Evolutionary conservation across 257 asterid species (phyloP).

Genomic region (Nicotiana tomentosiformis): DNA sequence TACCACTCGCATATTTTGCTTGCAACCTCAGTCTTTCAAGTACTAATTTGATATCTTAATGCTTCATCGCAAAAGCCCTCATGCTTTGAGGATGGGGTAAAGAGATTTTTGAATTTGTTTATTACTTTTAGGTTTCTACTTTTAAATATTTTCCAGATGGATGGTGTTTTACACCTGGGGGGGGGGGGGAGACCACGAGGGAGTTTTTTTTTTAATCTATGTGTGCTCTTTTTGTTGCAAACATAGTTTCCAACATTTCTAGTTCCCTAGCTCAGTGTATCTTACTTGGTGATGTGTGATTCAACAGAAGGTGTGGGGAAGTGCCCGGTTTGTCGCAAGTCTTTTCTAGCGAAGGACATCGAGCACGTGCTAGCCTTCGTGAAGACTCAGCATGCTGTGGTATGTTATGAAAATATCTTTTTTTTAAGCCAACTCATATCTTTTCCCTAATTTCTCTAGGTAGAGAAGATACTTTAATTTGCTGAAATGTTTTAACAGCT

Average conservation of each 20-base stretch:
- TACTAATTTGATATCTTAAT: not conserved
- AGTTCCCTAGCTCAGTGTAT: not conserved
- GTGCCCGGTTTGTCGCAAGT: conserved; percentile 85
- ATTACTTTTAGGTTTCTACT: not conserved
- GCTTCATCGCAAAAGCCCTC: not conserved
- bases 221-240: not conserved
- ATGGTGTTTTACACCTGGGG: not conserved
- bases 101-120: not conserved
- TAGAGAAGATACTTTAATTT: not conserved
- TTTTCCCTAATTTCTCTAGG: not conserved
- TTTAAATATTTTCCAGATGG: not conserved
- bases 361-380: conserved; percentile 78
- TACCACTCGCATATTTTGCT: not conserved
- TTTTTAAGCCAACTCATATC: not conserved
- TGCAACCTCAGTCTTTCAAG: not conserved
- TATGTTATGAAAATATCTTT: not conserved
- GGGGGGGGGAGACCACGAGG: not conserved
- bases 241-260: not conserved
- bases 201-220: not conserved
- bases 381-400: conserved; percentile 29
- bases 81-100: not conserved
- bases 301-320: conserved; percentile 45
- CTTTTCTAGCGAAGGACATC: conserved; percentile 70
- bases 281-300: conserved; percentile 38
- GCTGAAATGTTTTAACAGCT: not conserved